Conservation (phyloP, 2,329 filamentous ascomycete genomes). For the Bipolaris cookei region DNA sequence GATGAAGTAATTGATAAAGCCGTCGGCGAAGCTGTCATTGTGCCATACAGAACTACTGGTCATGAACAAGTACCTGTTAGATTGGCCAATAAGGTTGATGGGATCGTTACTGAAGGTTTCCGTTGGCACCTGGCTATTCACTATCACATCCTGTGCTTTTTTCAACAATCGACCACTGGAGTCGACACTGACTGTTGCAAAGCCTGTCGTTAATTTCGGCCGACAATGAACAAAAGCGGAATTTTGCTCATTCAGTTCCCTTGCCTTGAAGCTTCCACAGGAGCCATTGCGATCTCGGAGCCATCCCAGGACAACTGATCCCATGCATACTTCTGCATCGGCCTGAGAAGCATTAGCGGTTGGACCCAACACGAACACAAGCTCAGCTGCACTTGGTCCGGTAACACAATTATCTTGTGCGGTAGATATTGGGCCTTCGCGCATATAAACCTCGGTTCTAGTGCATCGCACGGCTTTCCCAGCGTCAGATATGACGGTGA, state of each 20-base stretch:
- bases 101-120: constrained; percentile 33
- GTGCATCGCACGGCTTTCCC: background rate
- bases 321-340: constrained; percentile 30
- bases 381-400: constrained; percentile 24
- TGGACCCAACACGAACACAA: constrained; percentile 12
- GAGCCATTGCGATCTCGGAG: constrained; percentile 22
- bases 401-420: background rate
- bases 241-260: constrained; percentile 13
- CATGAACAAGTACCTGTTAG: constrained; percentile 30
- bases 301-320: constrained; percentile 39
- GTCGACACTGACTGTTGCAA: constrained; percentile 48
- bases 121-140: background rate
- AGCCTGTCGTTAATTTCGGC: constrained; percentile 40
- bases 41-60: constrained; percentile 50
- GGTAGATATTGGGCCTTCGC: constrained; percentile 4
- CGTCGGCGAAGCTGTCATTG: constrained; percentile 53
- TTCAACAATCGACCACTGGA: constrained; percentile 36
- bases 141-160: background rate
- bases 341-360: constrained; percentile 22
- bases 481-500: background rate
- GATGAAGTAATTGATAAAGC: constrained; percentile 60
- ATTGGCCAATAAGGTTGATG: constrained; percentile 34
- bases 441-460: background rate
- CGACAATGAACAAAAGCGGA: constrained; percentile 48
- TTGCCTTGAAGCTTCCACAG: constrained; percentile 11